Evolutionary conservation across 2,329 filamentous ascomycete species (phyloP).

Genomic region (Neocatenulostroma microsporum): DNA sequence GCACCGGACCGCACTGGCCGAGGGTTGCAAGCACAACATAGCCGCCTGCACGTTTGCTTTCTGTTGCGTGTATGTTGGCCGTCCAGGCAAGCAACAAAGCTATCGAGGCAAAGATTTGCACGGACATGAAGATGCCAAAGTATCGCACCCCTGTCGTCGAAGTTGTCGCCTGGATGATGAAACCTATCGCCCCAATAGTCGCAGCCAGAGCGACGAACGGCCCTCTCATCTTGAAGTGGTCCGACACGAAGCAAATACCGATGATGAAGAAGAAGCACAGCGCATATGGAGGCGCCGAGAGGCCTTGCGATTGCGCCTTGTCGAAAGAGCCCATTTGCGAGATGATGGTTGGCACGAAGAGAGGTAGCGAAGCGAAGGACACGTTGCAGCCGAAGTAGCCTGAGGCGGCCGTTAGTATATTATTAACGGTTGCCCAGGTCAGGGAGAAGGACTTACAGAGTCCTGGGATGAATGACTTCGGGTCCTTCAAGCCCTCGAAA

Average conservation of each 20-base stretch:
- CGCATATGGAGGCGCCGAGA: slow-evolving; percentile 34
- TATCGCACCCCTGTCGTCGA: slow-evolving; percentile 26
- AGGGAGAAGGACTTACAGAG: slow-evolving; percentile 32
- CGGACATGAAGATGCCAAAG: slow-evolving; percentile 30
- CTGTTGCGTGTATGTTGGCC: slow-evolving; percentile 27
- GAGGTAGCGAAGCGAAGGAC: slow-evolving; percentile 48
- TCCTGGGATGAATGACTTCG: slow-evolving; percentile 25
- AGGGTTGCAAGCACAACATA: slow-evolving; percentile 34
- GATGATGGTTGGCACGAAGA: slow-evolving; percentile 37
- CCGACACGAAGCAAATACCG: slow-evolving; percentile 30
- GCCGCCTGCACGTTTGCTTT: slow-evolving; percentile 33
- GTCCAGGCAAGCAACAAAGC: slow-evolving; percentile 12
- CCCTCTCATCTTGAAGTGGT: slow-evolving; percentile 31
- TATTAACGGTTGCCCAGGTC: slow-evolving; percentile 9
- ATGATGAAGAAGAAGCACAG: slow-evolving; percentile 36
- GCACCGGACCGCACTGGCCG: slow-evolving; percentile 61
- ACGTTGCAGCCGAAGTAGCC: slow-evolving; percentile 40
- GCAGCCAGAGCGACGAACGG: slow-evolving; percentile 33
- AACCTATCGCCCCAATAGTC: slow-evolving; percentile 32
- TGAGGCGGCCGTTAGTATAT: not conserved
- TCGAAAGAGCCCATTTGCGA: slow-evolving; percentile 56
- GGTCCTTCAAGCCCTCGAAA: slow-evolving; percentile 37
- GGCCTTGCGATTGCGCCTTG: slow-evolving; percentile 58
- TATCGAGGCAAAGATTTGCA: slow-evolving; percentile 22
- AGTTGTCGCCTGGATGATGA: slow-evolving; percentile 28